Conservation (phyloP, 371 early-diverging fungal species). For the Apophysomyces variabilis region DNA sequence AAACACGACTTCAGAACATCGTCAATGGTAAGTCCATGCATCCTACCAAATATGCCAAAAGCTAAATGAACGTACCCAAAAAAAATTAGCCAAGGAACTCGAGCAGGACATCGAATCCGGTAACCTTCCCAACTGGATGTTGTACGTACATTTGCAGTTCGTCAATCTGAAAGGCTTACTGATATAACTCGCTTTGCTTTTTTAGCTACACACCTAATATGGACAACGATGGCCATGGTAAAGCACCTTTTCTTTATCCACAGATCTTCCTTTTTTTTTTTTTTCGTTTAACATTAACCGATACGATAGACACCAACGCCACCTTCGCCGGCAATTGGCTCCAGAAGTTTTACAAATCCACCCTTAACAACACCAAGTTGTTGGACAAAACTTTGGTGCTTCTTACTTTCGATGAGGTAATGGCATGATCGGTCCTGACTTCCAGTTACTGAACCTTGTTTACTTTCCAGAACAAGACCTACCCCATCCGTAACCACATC, state of each 20-base stretch:
- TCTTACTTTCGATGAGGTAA: constrained; percentile 38
- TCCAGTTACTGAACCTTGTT: neutral
- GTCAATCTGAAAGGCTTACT: neutral
- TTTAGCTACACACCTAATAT: constrained; percentile 37
- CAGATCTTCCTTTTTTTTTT: neutral
- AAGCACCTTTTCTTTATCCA: neutral
- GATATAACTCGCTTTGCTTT: neutral
- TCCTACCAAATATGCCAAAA: neutral
- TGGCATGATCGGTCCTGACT: neutral
- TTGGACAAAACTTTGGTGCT: constrained; percentile 29
- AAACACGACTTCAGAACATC: constrained; percentile 45
- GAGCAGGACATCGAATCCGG: constrained; percentile 26
- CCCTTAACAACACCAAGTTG: constrained; percentile 31
- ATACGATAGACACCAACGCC: constrained; percentile 29
- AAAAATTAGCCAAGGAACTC: constrained; percentile 22
- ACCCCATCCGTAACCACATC: constrained; percentile 31
- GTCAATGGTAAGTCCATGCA: constrained; percentile 29
- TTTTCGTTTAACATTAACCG: neutral
- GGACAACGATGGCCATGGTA: constrained; percentile 38
- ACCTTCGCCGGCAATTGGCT: constrained; percentile 39
- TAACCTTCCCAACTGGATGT: constrained; percentile 38
- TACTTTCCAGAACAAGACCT: constrained; percentile 20
- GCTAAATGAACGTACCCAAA: neutral
- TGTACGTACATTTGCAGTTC: constrained; percentile 24
- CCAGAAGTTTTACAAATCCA: constrained; percentile 25